Base-by-base conservation (phyloP, 139 green algal species). In the Edaphochlamys debaryana region DNA sequence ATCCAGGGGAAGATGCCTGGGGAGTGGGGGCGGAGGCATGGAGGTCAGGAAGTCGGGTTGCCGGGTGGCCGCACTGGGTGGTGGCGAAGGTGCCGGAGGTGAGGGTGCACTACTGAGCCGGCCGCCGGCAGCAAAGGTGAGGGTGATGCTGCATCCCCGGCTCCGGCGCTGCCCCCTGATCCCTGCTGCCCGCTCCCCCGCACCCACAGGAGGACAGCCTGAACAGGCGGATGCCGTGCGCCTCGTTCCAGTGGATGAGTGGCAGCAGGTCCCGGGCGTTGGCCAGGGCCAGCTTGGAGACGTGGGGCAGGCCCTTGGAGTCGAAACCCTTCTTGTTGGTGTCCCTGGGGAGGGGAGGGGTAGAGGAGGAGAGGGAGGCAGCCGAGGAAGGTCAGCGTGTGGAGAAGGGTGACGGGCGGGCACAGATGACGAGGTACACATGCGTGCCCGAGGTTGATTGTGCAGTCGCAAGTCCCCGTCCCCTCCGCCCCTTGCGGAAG, bases 141-240 rank as follows among this genome's bases (percentile, higher is more conserved):
- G n/a, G n/a, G n/a, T n/a, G n/a, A n/a, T n/a, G n/a, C n/a, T n/a
- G n/a, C n/a, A n/a, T n/a, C n/a, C n/a, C n/a, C n/a, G n/a, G n/a
- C n/a, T n/a, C n/a, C n/a, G n/a, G n/a, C n/a, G n/a, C n/a, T n/a
- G n/a, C n/a, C n/a, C n/a, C n/a, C n/a, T n/a, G n/a, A n/a, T n/a
- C n/a, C n/a, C n/a, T n/a, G n/a, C n/a, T n/a, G n/a, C n/a, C n/a
- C n/a, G n/a, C n/a, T n/a, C 25, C 17, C 30, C 5, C n/a, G 4
- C 66, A 50, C 37, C 36, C 13, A 86, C 80, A 69, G 42, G 80
- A 84, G 9, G 80, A 88, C 30, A 91, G 67, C 5, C 87, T 66
- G 84, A 95, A 96, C 34, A 96, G 82, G 9, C 89, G 81, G 37
- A 96, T 94, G 86, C 89, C 88, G 41, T 95, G 80, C 60, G 88